Evolutionary conservation across 78 protist species (phyloP).

Genomic region (Guillardia theta): DNA sequence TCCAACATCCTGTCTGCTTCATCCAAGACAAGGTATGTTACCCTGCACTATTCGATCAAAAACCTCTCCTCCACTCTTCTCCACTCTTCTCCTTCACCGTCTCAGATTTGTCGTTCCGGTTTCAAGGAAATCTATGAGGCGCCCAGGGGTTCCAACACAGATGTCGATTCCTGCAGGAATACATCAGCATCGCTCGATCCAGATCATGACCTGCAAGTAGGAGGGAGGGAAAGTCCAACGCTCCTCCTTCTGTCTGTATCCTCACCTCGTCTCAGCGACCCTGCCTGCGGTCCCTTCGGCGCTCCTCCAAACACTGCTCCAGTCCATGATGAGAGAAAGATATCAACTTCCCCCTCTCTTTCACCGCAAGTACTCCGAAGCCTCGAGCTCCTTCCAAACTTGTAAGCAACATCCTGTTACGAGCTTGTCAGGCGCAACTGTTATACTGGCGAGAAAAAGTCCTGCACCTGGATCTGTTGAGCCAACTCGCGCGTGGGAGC

Average conservation of each 20-base stretch:
- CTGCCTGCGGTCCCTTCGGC: conserved; percentile 33
- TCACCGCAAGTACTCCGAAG: not conserved
- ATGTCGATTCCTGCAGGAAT: not conserved
- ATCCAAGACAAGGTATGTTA: conserved; percentile 73
- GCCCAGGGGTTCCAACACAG: conserved; percentile 59
- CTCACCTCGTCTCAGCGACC: conserved; percentile 48
- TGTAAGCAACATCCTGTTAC: conserved; percentile 25
- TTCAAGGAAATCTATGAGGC: conserved; percentile 7
- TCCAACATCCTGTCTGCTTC: conserved; percentile 97
- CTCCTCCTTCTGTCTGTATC: no score
- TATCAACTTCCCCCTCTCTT: not conserved
- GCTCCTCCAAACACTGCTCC: conserved; percentile 77
- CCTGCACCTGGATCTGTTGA: conserved; percentile 64
- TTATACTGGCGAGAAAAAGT: no score
- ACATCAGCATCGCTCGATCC: no score
- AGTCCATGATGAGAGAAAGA: no score
- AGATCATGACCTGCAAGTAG: not conserved
- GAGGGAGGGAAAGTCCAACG: no score
- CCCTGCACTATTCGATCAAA: no score
- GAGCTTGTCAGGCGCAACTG: no score
- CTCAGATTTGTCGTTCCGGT: conserved; percentile 77
- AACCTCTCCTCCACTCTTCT: no score
- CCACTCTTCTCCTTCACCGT: no score
- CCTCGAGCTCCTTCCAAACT: not conserved
- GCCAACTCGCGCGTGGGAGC: conserved; percentile 84